phyloP scores from a whole-genome alignment of 1,139 yeast genomes.

The Debaryomyces subglobosus region DNA sequence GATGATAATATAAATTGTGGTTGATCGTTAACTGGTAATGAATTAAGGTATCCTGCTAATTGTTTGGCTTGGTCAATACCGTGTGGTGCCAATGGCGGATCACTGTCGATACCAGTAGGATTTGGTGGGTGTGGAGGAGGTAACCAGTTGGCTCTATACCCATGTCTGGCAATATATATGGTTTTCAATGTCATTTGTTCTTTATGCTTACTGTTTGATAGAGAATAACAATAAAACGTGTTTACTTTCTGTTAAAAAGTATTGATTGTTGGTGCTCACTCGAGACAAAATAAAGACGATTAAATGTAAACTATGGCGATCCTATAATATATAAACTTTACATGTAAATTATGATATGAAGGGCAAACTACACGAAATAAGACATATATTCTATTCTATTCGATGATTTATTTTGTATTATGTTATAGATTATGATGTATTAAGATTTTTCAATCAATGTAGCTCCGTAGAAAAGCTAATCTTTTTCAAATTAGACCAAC shows the following conservation, averaged over 20 bases:
- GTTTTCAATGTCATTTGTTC: constrained; percentile 43
- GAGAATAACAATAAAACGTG: neutral
- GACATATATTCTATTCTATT: constrained; percentile 5
- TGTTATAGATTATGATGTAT: constrained; percentile 1
- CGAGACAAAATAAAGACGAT: neutral
- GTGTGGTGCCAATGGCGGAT: constrained; percentile 77
- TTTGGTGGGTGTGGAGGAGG: constrained; percentile 74
- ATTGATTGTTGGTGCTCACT: neutral
- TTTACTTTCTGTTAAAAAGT: neutral
- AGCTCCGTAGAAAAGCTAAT: neutral
- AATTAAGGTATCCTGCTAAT: constrained; percentile 54
- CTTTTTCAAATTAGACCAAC: constrained; percentile 55
- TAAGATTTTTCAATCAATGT: neutral
- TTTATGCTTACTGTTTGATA: neutral
- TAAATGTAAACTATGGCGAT: neutral
- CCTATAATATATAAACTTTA: neutral
- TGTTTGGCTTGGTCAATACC: constrained; percentile 82
- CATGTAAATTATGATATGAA: neutral
- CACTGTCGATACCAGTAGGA: constrained; percentile 83
- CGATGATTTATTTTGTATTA: constrained; percentile 4
- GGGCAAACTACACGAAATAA: neutral
- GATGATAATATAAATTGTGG: constrained; percentile 72
- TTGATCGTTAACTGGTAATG: constrained; percentile 43
- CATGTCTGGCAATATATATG: constrained; percentile 66
- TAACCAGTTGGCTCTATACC: constrained; percentile 80